A percentile compares a stretch with the other conserved stretches of the same genome.
Conservation (phyloP, 108 stramenopile genomes). For the Hondaea fermentalgiana region DNA sequence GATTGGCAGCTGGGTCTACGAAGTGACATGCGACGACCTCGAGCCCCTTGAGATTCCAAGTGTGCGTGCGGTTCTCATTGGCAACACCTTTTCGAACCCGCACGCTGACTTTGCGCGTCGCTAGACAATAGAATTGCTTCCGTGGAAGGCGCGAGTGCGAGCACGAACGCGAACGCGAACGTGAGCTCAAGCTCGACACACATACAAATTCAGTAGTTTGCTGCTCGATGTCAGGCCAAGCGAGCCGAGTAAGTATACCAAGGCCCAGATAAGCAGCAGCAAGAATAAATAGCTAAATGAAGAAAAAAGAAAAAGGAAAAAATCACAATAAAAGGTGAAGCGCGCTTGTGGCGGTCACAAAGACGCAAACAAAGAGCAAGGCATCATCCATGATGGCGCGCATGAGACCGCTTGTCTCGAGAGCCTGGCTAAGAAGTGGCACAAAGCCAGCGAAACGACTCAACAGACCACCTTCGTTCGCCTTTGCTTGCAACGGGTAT, state of each 20-base stretch:
- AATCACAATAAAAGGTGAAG: not conserved
- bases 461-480: not conserved
- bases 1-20: slow-evolving; percentile 8
- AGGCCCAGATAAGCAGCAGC: too few relatives aligned
- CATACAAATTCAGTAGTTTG: too few relatives aligned
- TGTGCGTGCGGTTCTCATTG: not conserved
- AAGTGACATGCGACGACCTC: not conserved
- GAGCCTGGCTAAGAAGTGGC: not conserved
- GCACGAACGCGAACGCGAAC: too few relatives aligned
- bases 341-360: not conserved
- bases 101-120: not conserved
- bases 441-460: not conserved
- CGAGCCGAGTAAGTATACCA: too few relatives aligned
- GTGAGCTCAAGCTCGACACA: too few relatives aligned
- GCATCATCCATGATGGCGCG: not conserved
- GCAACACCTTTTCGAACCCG: not conserved
- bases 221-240: too few relatives aligned
- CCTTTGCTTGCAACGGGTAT: not conserved
- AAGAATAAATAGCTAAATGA: too few relatives aligned
- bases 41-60: not conserved
- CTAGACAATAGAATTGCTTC: not conserved
- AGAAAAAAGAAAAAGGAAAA: too few relatives aligned
- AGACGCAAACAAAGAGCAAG: not conserved
- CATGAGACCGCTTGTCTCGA: not conserved
- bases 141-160: not conserved